These are phyloP conservation scores for Globisporangium orthogonon DNA, from an alignment of 352 stramenopile genomes.

Conservation along the genomic window DNA sequence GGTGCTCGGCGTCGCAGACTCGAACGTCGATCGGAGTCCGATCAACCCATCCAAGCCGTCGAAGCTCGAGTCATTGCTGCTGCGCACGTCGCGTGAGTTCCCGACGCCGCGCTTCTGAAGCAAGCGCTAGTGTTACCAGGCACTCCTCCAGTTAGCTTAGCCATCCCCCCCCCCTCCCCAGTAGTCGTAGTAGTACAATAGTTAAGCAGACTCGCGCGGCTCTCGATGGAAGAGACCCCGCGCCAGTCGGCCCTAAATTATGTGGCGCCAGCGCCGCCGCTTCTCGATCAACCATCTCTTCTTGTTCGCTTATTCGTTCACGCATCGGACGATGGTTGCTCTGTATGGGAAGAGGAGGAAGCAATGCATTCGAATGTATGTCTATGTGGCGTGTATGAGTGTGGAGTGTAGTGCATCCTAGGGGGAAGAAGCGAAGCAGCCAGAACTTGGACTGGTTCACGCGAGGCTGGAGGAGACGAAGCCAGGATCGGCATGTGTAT, in stretches of 20 bases:
- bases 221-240: slow-evolving; percentile 7
- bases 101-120: slow-evolving; percentile 65
- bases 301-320: not conserved
- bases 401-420: too few species aligned
- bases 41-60: slow-evolving; percentile 72
- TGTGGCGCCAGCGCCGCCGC: not conserved
- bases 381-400: too few species aligned
- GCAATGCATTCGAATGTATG: too few species aligned
- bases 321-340: not conserved
- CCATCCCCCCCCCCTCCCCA: not conserved
- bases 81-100: slow-evolving; percentile 81
- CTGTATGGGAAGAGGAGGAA: too few species aligned
- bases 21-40: slow-evolving; percentile 65
- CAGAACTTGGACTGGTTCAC: too few species aligned
- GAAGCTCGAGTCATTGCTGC: slow-evolving; percentile 76
- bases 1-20: slow-evolving; percentile 68
- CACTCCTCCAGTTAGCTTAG: too few species aligned
- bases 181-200: not conserved
- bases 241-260: slow-evolving; percentile 12
- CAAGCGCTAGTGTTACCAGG: too few species aligned
- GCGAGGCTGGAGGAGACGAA: too few species aligned
- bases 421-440: too few species aligned
- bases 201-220: slow-evolving; percentile 2
- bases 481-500: too few species aligned
- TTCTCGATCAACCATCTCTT: not conserved